These are phyloP conservation scores for Macrocybe gigantea DNA, from an alignment of 768 basidiomycete species.

Conservation along the genomic window DNA sequence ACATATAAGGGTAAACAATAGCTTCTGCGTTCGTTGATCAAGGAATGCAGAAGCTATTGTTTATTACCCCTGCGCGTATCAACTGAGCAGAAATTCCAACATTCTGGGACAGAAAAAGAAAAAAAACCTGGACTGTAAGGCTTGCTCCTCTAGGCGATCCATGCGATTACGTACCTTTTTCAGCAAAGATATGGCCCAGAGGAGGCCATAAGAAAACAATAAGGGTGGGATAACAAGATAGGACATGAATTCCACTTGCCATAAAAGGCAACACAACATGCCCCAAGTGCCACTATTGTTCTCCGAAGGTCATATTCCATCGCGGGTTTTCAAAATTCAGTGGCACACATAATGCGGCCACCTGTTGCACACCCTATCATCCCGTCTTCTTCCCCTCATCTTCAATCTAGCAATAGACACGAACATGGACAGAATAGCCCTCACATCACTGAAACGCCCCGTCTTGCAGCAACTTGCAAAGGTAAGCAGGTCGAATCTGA, in stretches of 20 bases:
- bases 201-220: background rate
- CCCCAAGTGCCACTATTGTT: background rate
- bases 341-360: background rate
- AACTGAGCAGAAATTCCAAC: too few species aligned
- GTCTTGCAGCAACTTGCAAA: constrained; percentile 15
- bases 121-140: too few species aligned
- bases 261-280: background rate
- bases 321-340: constrained; percentile 1
- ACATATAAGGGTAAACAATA: background rate
- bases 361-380: background rate
- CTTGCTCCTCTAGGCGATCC: too few species aligned
- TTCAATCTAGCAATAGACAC: background rate
- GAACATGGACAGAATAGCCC: constrained; percentile 3
- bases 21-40: background rate
- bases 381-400: background rate
- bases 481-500: constrained; percentile 2
- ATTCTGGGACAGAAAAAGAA: too few species aligned
- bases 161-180: too few species aligned
- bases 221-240: background rate
- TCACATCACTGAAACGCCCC: constrained; percentile 9
- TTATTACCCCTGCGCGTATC: background rate
- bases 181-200: background rate
- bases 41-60: background rate
- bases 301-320: background rate
- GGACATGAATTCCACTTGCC: background rate